These are phyloP conservation scores for Colletotrichum sansevieriae DNA, from an alignment of 2,329 filamentous ascomycete species.

Conservation along the genomic window DNA sequence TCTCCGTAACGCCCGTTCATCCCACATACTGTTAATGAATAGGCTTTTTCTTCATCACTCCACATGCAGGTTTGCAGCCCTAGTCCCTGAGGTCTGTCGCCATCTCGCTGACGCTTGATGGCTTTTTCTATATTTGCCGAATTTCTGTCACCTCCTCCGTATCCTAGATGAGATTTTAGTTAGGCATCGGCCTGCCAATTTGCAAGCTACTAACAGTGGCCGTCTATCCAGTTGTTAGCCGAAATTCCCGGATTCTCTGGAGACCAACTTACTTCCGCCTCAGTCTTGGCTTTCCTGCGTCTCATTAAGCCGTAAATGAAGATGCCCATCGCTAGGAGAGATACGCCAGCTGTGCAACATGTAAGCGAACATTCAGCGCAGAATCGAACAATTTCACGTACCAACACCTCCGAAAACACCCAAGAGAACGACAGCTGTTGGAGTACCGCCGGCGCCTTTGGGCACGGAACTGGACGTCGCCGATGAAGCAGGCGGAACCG, in stretches of 20 bases:
- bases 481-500: constrained; percentile 16
- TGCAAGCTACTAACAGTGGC: constrained; percentile 29
- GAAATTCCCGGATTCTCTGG: too few species aligned
- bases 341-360: constrained; percentile 16
- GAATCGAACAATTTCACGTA: neutral
- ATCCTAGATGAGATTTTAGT: constrained; percentile 7
- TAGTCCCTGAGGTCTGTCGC: neutral
- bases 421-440: constrained; percentile 31
- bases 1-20: constrained; percentile 5
- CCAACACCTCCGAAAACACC: constrained; percentile 39
- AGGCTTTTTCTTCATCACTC: neutral
- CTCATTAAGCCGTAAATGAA: constrained; percentile 37
- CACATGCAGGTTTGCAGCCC: neutral
- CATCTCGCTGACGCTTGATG: neutral
- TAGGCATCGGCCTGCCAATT: constrained; percentile 36
- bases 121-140: neutral
- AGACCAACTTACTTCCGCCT: constrained; percentile 15
- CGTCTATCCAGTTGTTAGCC: neutral
- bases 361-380: neutral
- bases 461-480: constrained; percentile 18
- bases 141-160: neutral
- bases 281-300: constrained; percentile 12
- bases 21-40: neutral
- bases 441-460: constrained; percentile 27
- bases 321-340: constrained; percentile 33